phyloP scores from a whole-genome alignment of 345 rosid genomes.

The Moricandia arvensis region DNA sequence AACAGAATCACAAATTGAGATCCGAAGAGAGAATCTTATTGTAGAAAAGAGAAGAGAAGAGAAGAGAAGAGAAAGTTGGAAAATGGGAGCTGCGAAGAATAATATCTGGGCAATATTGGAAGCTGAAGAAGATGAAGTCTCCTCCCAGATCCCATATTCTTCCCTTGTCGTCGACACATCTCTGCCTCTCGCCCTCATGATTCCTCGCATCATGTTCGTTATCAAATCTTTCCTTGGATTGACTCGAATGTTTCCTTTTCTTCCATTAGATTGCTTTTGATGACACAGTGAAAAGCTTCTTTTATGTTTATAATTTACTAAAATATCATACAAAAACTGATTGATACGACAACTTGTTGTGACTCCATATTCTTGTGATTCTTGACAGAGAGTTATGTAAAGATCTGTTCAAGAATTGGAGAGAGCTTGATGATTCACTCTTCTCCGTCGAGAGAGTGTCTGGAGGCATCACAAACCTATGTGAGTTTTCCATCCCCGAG shows the following conservation, averaged over 20 bases:
- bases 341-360: no score
- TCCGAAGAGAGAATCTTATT: constrained; percentile 19
- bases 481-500: constrained; percentile 45
- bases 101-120: constrained; percentile 51
- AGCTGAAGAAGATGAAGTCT: constrained; percentile 21
- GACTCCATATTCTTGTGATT: no score
- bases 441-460: constrained; percentile 75
- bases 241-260: no score
- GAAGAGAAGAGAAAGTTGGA: background rate
- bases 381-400: constrained; percentile 68
- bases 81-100: constrained; percentile 53
- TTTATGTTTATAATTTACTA: no score
- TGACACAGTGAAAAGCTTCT: no score
- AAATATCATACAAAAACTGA: no score
- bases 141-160: constrained; percentile 44
- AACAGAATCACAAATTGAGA: constrained; percentile 21
- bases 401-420: constrained; percentile 84
- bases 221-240: no score
- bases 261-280: no score
- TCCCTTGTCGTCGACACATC: constrained; percentile 53
- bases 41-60: background rate
- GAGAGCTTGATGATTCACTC: constrained; percentile 56
- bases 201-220: constrained; percentile 69
- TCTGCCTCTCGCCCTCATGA: constrained; percentile 52
- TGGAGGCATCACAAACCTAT: constrained; percentile 92